Base-by-base conservation (phyloP, 1,139 yeast species). In the Suhomyces atakaporum region DNA sequence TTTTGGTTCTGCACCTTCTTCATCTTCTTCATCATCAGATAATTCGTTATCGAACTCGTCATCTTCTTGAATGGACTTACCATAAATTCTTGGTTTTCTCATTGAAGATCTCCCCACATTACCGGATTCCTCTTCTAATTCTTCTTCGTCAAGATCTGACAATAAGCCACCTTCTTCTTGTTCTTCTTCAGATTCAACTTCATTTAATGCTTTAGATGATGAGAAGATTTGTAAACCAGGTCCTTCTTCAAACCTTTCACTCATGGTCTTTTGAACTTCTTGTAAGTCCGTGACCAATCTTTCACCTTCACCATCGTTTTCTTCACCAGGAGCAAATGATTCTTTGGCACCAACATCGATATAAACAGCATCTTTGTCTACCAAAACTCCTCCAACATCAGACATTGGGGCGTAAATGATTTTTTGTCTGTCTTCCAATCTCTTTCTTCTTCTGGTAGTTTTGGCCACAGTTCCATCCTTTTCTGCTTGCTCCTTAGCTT, bases 361-460 rank as follows among this genome's bases (percentile, higher is more conserved):
- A 54, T 90, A 87, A 2, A 94, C 98, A 3, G 98, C 97, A 68
- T 94, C 98, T 56, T 84, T 90, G 64, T 94, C 99, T 44, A 94
- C 89, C 45, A 92, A 71, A 23, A 94, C 95, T 56, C 99, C 99
- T 38, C 97, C 97, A 16, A 92, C 97, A 62, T 94, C 97, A 33
- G 97, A 87, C 98, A 94, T 92, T 36, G 99, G 99, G 0, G 98
- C 99, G 59, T 94, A 94, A 2, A 94, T 89, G 48, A 89, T 81
- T 61, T 90, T 92, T 58, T 87, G 95, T 51, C 84, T 87, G 56
- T 94, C 98, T 51, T 92, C 97, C 39, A 94, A 77, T 56, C 97
- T 78, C 58, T 88, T 85, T 53, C 97, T 77, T 60, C 97, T 79
- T 56, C 83, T 77, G 37, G 75, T 53, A 0, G 83, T 71, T 37